Evolutionary conservation across 2,329 filamentous ascomycete species (phyloP), one percentile per base, ranked within the genome.

Genomic region (Venturia asperata): DNA sequence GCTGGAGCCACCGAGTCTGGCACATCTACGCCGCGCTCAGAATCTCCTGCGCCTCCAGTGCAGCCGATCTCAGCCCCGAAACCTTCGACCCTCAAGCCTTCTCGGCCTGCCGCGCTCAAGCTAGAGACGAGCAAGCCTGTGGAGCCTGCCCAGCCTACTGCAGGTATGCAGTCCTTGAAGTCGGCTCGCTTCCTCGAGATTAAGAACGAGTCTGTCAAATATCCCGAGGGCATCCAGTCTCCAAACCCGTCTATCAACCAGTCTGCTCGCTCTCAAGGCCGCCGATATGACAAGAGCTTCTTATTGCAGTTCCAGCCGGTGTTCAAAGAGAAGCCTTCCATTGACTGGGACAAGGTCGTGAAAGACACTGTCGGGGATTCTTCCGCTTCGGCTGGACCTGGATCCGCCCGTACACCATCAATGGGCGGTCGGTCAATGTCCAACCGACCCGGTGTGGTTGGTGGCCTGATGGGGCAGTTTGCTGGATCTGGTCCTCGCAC

Each of bases 201-300:
- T 68, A 86, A 92, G 69, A 87, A 86, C 34, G 86, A 90, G 71
- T 70, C 76, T 19, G 82, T 91, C 67, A 84, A 88, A 49, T 99
- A 99, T 75, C 93, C 94, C 19, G 79, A 85, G 4, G 89, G 90
- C 64, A 89, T 97, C 74, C 85, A 83, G 67, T 96, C 92, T 34
- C 94, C 94, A 9, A 97, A 97, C 78, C 91, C 93, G 13, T 90
- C 93, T 2, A 80, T 97, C 69, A 99, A 97, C 76, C 89, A 91
- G 37, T 82, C 85, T 42, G 90, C 89, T 76, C 93, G 92, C 79
- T 86, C 86, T 68, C 89, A 87, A 76, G 88, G 86, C 52, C 96
- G 95, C 81, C 92, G 95, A 76, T 99, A 99, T 77, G 92, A 97
- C 78, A 90, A 92, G 72, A 88, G 89, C 71, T 99, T 99, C 82